Base-by-base conservation (phyloP, 169 alveolate species). In the Plasmodium blacklocki region DNA sequence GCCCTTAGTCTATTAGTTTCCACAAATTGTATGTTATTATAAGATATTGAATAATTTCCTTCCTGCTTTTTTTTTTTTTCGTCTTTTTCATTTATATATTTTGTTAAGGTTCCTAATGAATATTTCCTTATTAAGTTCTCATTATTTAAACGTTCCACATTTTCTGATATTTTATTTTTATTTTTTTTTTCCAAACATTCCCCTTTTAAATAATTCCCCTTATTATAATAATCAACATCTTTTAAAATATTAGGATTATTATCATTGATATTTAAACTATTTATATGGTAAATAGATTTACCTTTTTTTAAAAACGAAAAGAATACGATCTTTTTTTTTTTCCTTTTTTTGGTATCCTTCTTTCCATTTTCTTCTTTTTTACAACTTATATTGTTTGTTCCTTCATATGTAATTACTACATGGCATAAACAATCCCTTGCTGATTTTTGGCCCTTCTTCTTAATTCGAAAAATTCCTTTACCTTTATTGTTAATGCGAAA, bases 1-100 rank as follows among this genome's bases (percentile, higher is more conserved):
- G 86, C 91, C 21, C 91, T 45, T 6, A 83, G 18, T 56, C 85
- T 70, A 29, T 83, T 83, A 14, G 91, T 83, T 14, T 83, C 91
- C 21, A 39, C 56, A 18, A 71, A 70, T 50, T 83, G 86, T 21
- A 70, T 56, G n/a, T 62, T 74, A 47, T 64, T n/a, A 56, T 56
- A 56, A n/a, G 64, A 56, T 56, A 32, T 32, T 2, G 66, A 39
- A 9, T 2, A 21, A 18, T 14, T 49, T 71, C 39, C 68, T 1
- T 45, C 45, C 14, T 1, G 43, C 9, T 7, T 47, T 12, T 68
- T 52, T 29, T 32, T 32, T 58, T 14, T 63, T 3, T n/a, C 2
- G 1, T 32, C 47, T 23, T 56, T 68, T n/a, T 83, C 74, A 11
- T 50, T 71, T 49, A 64, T 49, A 15, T 64, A 50, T 29, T 45